Conservation (phyloP, 257 asterid species). For the Solanum chaucha region DNA sequence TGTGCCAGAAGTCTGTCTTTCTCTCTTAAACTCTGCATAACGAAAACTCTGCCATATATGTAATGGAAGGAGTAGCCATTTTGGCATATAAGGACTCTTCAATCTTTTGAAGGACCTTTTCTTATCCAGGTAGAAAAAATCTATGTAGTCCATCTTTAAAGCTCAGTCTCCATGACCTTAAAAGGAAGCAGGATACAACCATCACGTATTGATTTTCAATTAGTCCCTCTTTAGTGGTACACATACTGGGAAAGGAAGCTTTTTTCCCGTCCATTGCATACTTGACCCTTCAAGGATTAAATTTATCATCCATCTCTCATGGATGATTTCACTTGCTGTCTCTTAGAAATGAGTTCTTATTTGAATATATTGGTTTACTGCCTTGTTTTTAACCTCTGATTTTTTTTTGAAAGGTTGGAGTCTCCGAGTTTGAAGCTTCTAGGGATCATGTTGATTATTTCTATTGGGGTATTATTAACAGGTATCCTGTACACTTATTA, state of each 20-base stretch:
- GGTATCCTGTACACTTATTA: conserved; percentile 29
- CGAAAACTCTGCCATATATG: background rate
- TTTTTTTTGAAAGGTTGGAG: conserved; percentile 68
- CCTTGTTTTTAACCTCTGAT: conserved; percentile 10
- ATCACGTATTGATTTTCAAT: background rate
- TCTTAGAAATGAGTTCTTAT: background rate
- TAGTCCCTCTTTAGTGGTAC: background rate
- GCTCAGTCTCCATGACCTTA: background rate
- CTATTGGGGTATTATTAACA: conserved; percentile 78
- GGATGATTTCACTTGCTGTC: background rate
- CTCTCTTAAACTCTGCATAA: background rate
- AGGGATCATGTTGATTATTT: conserved; percentile 72
- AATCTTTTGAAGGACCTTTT: background rate
- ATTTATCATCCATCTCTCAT: background rate
- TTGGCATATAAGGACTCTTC: background rate
- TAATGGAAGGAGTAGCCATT: background rate
- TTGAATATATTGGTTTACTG: background rate
- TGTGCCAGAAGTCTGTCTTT: background rate
- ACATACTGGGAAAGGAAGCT: background rate
- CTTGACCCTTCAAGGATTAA: background rate
- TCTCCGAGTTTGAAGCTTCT: conserved; percentile 91
- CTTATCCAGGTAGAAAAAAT: background rate
- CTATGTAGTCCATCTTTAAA: background rate
- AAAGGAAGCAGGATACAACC: background rate
- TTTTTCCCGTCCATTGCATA: background rate